Evolutionary conservation across 352 stramenopile genomes (phyloP).

Genomic region (Globisporangium echinulatum): DNA sequence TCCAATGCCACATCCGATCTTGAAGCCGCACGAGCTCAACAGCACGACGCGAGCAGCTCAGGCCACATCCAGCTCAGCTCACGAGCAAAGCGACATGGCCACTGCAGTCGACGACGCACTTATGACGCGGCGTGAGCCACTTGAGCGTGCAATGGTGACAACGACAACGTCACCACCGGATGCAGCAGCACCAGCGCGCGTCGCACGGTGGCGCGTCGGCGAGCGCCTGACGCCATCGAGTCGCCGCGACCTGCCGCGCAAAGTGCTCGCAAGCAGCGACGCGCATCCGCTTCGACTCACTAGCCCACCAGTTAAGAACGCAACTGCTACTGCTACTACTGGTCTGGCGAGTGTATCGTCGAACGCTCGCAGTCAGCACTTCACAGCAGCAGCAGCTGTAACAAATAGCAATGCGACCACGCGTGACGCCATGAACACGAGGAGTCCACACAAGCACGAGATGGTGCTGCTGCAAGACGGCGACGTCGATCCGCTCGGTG

Average conservation of each 20-base stretch:
- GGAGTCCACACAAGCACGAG: slow-evolving; percentile 17
- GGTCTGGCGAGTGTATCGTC: background rate
- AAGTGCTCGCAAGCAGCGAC: slow-evolving; percentile 20
- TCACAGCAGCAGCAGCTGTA: too few species aligned
- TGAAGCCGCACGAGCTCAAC: too few species aligned
- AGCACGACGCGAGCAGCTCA: too few species aligned
- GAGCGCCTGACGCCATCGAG: slow-evolving; percentile 23
- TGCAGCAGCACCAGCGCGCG: background rate
- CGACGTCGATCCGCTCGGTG: slow-evolving; percentile 64
- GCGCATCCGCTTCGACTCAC: slow-evolving; percentile 35
- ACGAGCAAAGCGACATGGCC: background rate
- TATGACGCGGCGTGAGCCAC: too few species aligned
- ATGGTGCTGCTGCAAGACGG: slow-evolving; percentile 60
- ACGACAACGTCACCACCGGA: background rate
- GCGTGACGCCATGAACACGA: background rate
- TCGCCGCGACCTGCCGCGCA: slow-evolving; percentile 17
- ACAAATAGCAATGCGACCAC: background rate
- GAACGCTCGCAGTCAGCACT: background rate
- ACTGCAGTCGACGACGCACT: background rate
- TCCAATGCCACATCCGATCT: too few species aligned
- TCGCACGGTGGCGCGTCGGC: slow-evolving; percentile 34
- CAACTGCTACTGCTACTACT: too few species aligned
- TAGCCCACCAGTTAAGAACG: background rate
- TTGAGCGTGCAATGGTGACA: background rate
- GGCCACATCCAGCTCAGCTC: too few species aligned